These are phyloP conservation scores for Metschnikowia colocasiae DNA, from an alignment of 805 yeast species.

Conservation along the genomic window DNA sequence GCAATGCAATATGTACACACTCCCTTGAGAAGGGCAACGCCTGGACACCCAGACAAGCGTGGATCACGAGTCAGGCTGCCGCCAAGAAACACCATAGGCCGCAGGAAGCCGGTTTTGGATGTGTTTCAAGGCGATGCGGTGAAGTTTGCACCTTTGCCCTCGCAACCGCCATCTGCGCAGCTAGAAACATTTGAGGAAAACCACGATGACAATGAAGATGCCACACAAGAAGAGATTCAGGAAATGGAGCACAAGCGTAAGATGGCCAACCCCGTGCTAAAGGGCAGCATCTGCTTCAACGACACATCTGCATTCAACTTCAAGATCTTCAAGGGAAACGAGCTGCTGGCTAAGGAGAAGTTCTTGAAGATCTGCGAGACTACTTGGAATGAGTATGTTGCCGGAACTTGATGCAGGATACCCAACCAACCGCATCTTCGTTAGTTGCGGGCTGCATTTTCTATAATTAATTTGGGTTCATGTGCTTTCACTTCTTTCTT, in stretches of 20 bases:
- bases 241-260: slow-evolving; percentile 15
- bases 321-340: slow-evolving; percentile 16
- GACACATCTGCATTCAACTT: slow-evolving; percentile 18
- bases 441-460: neutral
- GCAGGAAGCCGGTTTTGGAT: slow-evolving; percentile 27
- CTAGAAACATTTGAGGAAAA: slow-evolving; percentile 14
- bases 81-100: slow-evolving; percentile 3
- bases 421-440: neutral
- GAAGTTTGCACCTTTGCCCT: slow-evolving; percentile 45
- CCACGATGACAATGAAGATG: slow-evolving; percentile 13
- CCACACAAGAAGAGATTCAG: slow-evolving; percentile 14
- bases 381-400: slow-evolving; percentile 38
- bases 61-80: slow-evolving; percentile 8
- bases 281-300: slow-evolving; percentile 17
- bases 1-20: slow-evolving; percentile 11
- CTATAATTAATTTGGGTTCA: neutral
- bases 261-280: slow-evolving; percentile 7
- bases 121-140: slow-evolving; percentile 46
- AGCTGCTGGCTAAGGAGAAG: slow-evolving; percentile 27
- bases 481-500: neutral
- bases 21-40: slow-evolving; percentile 8
- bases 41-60: slow-evolving; percentile 7
- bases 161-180: slow-evolving; percentile 53
- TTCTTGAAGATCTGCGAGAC: slow-evolving; percentile 42
- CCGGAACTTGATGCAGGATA: slow-evolving; percentile 1